phyloP scores from a whole-genome alignment of 164 flowering plant genomes.

The Aristolochia fimbriata region DNA sequence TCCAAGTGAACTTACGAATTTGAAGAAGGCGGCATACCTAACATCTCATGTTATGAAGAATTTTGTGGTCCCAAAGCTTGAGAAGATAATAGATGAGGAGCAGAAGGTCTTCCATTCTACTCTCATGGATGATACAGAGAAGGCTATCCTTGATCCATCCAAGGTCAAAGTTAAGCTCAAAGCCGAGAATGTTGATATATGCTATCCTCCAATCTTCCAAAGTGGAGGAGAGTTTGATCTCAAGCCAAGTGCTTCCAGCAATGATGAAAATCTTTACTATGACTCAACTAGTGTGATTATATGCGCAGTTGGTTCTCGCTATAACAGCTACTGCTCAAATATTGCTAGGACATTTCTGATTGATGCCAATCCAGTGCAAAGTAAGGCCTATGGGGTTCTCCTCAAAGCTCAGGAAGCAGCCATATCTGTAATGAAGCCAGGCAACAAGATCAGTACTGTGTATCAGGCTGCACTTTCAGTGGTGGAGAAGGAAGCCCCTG shows the following conservation, averaged over 20 bases:
- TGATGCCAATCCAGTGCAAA: conserved; percentile 55
- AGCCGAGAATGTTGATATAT: conserved; percentile 73
- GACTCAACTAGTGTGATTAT: conserved; percentile 67
- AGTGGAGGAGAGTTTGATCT: conserved; percentile 81
- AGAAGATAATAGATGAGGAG: conserved; percentile 70
- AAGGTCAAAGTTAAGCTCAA: conserved; percentile 51
- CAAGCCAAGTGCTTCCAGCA: conserved; percentile 68
- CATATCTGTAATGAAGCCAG: conserved; percentile 52
- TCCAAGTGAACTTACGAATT: conserved; percentile 34
- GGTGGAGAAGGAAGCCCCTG: conserved; percentile 63
- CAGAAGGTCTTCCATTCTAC: conserved; percentile 59
- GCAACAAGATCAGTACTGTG: conserved; percentile 37
- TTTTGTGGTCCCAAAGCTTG: conserved; percentile 72
- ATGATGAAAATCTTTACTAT: conserved; percentile 52
- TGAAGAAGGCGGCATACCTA: conserved; percentile 64
- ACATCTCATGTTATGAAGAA: conserved; percentile 49
- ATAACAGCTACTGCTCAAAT: conserved; percentile 74
- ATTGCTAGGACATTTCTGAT: conserved; percentile 61
- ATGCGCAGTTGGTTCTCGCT: conserved; percentile 64
- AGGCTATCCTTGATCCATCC: conserved; percentile 51
- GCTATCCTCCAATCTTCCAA: conserved; percentile 84
- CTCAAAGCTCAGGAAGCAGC: conserved; percentile 77
- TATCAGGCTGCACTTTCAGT: conserved; percentile 57
- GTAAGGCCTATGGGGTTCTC: conserved; percentile 73
- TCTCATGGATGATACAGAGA: conserved; percentile 69